Percentiles rank a stretch among this genome's conserved stretches.
Evolutionary conservation across 495 filamentous ascomycete genomes (phyloP).

Genomic region (Penicillium egyptiacum): DNA sequence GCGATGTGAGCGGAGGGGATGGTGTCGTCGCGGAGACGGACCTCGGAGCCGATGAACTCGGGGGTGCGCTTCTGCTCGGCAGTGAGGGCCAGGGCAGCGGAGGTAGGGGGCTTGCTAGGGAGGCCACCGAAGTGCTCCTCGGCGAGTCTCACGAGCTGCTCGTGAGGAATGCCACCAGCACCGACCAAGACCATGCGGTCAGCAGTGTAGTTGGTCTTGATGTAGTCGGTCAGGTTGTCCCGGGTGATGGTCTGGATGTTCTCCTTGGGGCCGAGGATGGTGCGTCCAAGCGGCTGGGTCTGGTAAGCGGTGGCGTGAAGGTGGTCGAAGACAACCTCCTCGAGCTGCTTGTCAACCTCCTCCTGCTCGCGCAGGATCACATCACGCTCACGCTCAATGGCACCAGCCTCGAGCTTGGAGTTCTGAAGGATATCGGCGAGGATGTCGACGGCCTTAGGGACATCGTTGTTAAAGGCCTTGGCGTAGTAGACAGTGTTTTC

Average conservation of each 20-base stretch:
- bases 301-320: conserved; percentile 98
- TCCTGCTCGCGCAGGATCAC: conserved; percentile 98
- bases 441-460: conserved; percentile 93
- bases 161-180: conserved; percentile 89
- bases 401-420: conserved; percentile 88
- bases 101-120: conserved; percentile 66
- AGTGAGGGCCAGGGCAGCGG: conserved; percentile 61
- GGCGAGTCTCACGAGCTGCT: conserved; percentile 89
- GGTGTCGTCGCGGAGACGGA: conserved; percentile 92
- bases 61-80: conserved; percentile 79
- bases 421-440: conserved; percentile 98
- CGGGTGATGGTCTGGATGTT: conserved; percentile 96
- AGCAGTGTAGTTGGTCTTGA: conserved; percentile 98
- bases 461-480: conserved; percentile 96
- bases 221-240: conserved; percentile 87
- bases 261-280: conserved; percentile 94
- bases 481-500: conserved; percentile 99
- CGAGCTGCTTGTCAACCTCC: conserved; percentile 99
- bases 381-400: conserved; percentile 95
- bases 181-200: conserved; percentile 99
- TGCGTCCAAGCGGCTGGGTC: conserved; percentile 91
- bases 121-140: conserved; percentile 91
- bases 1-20: conserved; percentile 96
- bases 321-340: conserved; percentile 99
- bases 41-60: conserved; percentile 94